Evolutionary conservation across 2,329 filamentous ascomycete species (phyloP), one percentile per base, ranked within the genome.

Genomic region (Proliferodiscus dingleyae): DNA sequence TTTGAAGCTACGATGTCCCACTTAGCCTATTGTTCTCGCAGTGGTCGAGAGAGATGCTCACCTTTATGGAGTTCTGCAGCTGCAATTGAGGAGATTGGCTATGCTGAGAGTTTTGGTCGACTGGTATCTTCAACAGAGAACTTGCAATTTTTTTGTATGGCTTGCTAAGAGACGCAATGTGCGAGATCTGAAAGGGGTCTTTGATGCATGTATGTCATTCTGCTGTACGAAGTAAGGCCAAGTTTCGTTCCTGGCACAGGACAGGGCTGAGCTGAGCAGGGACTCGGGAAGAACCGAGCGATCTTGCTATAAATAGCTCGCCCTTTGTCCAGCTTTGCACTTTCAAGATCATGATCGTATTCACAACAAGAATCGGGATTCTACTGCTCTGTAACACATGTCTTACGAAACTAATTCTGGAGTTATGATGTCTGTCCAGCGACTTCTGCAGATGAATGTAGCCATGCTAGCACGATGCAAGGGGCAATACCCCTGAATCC

Each of bases 1-100:
- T 26, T 23, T 33, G 26, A 2, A 13, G 16, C 32, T 34, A n/a
- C 7, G 13, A 16, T 7, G 11, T 15, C 19, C 5, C 8, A 19
- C 19, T 19, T 16, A 16, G n/a, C 5, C 19, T n/a, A 34, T 34
- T 19, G 8, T 34, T 9, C 32, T 34, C 32, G 49, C 53, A 29
- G 45, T 49, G 18, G 30, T 51, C 34, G 56, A 42, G 24, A 13
- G 21, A 19, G 19, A 6, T 19, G 11, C 34, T 18, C 19, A 40
- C 37, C 13, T 37, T 41, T 37, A 24, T 37, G 21, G n/a, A 24
- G 13, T 41, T 3, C 1, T 13, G 36, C 19, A 22, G 32, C 4
- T 11, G 18, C 30, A 46, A 41, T 46, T 46, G 37, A 24, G 7
- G 5, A 16, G 29, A 21, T 30, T n/a, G 32, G 32, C 19, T 37